Base-by-base conservation (phyloP, 2,329 filamentous ascomycete genomes). In the Fusarium miscanthi region DNA sequence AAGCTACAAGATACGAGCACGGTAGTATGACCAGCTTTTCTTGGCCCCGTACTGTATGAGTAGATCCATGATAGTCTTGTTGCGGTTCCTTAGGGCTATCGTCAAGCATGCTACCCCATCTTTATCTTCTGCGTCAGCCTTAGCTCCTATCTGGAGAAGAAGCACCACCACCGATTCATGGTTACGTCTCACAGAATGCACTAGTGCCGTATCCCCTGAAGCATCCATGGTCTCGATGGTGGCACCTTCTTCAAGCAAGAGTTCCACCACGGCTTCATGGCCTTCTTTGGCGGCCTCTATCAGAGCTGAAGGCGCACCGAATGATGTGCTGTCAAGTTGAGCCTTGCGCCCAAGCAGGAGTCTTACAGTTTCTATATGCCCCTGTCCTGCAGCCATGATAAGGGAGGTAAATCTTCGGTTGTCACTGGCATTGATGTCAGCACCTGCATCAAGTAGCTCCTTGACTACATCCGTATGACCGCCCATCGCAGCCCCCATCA, bases 331-430 rank as follows among this genome's bases (percentile, higher is more conserved):
- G 17, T 48, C 6, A 21, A 31, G 8, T 11, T 31, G 13, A 31
- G 45, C 27, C 5, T n/a, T 30, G 1, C 27, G 13, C 9, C 10
- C 27, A 3, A 48, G 1, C 13, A 48, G 6, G n/a, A 48, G 27
- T 16, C 1, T 31, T 2, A 31, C 27, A 0, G 6, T n/a, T 5
- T 48, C 13, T 3, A 10, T 0, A 16, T 48, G 2, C 3, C 45
- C 45, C 45, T 31, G 27, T n/a, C 3, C 9, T n/a, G 43, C 25
- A 16, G 17, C 27, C 4, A 7, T 3, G 9, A 21, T 48, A 0
- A 46, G 43, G 8, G 43, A 30, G 14, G n/a, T 23, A 1, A 21
- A 21, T 4, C 23, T 25, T 30, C 30, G 0, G 13, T 21, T 30
- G 3, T 46, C 43, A 7, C 2, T 46, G 25, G 43, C 12, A 8